Conservation (phyloP, 1,139 yeast genomes). For the Zygoascus hellenicus region DNA sequence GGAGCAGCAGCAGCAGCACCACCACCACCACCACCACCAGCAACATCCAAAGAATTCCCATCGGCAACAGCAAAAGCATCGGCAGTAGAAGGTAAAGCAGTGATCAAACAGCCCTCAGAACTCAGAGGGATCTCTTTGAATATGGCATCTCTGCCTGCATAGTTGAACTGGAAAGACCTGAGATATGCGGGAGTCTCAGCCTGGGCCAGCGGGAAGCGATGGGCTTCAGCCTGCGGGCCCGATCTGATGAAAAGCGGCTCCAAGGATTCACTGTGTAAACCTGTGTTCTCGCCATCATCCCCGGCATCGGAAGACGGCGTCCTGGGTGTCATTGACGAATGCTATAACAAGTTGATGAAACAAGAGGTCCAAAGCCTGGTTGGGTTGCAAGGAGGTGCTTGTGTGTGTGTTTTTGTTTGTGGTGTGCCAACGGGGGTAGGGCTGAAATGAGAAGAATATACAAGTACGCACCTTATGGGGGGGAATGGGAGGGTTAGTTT, state of each 20-base stretch:
- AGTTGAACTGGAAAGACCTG: constrained; percentile 26
- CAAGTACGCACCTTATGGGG: no score
- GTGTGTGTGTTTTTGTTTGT: no score
- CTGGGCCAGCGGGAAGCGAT: constrained; percentile 27
- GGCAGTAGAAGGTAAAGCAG: constrained; percentile 5
- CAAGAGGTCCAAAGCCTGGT: no score
- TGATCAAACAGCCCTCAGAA: constrained; percentile 4
- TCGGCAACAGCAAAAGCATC: not conserved
- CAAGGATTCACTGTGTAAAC: not conserved
- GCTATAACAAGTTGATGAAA: no score
- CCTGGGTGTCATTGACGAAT: constrained; percentile 1
- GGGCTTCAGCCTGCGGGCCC: not conserved
- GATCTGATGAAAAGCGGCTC: constrained; percentile 2
- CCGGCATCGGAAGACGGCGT: constrained; percentile 5
- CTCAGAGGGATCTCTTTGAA: constrained; percentile 19
- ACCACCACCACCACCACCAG: not conserved
- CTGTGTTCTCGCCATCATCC: not conserved
- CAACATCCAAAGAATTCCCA: not conserved
- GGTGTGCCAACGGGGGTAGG: no score
- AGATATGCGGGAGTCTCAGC: constrained; percentile 31
- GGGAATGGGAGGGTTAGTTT: no score
- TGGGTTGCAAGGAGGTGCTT: no score
- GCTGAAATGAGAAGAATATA: no score
- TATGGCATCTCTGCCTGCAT: constrained; percentile 21
- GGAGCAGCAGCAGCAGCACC: not conserved